Evolutionary conservation across 768 basidiomycete species (phyloP), one percentile per base, ranked within the genome.

Genomic region (Exidia glandulosa): DNA sequence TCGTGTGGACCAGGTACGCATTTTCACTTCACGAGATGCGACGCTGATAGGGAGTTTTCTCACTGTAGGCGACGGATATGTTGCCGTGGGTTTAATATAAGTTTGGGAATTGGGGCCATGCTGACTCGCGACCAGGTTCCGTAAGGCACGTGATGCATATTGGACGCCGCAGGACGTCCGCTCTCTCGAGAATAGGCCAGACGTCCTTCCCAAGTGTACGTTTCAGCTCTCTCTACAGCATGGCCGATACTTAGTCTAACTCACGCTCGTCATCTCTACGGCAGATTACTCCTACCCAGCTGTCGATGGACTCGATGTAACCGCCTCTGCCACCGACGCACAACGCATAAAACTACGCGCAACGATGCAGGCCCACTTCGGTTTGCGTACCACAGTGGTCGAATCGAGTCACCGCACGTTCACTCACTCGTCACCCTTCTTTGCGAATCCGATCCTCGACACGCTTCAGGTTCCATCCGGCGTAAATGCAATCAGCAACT

Each of bases 241-340:
- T 7, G 25, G 25, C 23, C n/a, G n/a, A n/a, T n/a, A n/a, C n/a
- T n/a, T n/a, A n/a, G n/a, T n/a, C 23, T 23, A 70, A 70, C 14
- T 58, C 13, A 57, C 12, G 12, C 7, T 27, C 16, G 16, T 56
- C 16, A 13, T 32, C 23, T 16, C 19, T 9, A 34, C 56, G 19
- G n/a, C 56, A 71, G 70, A 67, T 13, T 70, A 70, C 55, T 67
- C 71, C 13, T 71, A 71, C 50, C 56, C 56, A 10, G 62, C 64
- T 36, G 66, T 70, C 32, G 37, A 56, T 54, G 67, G 69, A 23
- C 57, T 71, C 19, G 65, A 70, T 31, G 70, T 72, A 5, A 64
- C 72, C 55, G 57, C 61, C 36, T 47, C 66, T 0, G 54, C 67
- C 3, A 29, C 48, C 2, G 45, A 58, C 6, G 32, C 63, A 41